phyloP scores from a whole-genome alignment of 139 green algal genomes.

The Chlorella vulgaris region DNA sequence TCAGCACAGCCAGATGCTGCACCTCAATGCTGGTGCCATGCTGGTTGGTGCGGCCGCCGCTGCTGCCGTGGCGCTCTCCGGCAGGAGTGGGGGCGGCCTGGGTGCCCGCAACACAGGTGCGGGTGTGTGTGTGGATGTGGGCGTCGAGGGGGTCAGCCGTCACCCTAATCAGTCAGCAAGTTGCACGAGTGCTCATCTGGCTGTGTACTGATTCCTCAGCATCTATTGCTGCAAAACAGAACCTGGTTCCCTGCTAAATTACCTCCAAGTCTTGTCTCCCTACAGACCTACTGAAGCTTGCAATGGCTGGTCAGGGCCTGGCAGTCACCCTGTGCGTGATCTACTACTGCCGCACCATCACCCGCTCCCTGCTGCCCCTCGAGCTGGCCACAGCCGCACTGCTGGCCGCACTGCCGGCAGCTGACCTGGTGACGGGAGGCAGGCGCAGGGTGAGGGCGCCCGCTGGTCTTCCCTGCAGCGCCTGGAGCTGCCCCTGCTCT shows the following conservation, averaged over 20 bases:
- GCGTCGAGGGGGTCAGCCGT: no score
- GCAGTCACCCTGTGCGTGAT: background rate
- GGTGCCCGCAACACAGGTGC: background rate
- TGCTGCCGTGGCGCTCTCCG: background rate
- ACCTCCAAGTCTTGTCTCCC: background rate
- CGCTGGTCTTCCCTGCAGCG: no score
- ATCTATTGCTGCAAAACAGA: no score
- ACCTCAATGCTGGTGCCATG: background rate
- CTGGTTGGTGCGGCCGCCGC: background rate
- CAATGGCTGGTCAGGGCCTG: slow-evolving; percentile 1
- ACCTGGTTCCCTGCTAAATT: no score
- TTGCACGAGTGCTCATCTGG: no score
- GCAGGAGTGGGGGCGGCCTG: background rate
- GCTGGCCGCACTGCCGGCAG: background rate
- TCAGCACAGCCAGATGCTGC: slow-evolving; percentile 9
- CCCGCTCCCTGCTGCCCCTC: background rate
- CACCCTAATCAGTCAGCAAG: no score
- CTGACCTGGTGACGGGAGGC: background rate
- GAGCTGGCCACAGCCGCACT: background rate
- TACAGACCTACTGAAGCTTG: slow-evolving; percentile 18
- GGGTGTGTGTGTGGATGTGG: background rate
- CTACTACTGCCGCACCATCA: background rate
- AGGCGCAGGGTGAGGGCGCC: background rate
- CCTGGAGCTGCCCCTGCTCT: background rate
- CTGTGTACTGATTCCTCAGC: no score